Percentiles rank a stretch among this genome's conserved stretches.
Evolutionary conservation across 73 alveolate genomes (phyloP).

Genomic region (Blepharisma stoltei): DNA sequence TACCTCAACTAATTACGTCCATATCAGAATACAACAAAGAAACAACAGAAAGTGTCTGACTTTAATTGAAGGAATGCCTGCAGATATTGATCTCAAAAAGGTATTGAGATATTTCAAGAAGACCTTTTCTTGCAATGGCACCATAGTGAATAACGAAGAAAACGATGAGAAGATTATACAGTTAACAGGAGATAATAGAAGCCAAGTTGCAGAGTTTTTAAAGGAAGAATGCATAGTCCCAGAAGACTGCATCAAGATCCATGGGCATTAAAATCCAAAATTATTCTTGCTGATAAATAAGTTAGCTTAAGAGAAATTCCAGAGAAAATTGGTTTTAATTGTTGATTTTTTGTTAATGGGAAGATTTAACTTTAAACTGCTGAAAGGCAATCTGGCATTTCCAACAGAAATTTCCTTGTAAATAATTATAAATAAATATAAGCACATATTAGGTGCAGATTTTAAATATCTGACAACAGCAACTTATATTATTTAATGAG

Average conservation of each 20-base stretch:
- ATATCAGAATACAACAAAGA: slow-evolving; percentile 43
- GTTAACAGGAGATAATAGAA: slow-evolving; percentile 29
- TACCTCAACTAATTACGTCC: slow-evolving; percentile 18
- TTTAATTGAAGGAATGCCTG: slow-evolving; percentile 59
- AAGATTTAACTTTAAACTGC: no score
- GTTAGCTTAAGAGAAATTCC: no score
- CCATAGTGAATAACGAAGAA: slow-evolving; percentile 23
- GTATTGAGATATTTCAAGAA: slow-evolving; percentile 46
- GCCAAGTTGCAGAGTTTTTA: slow-evolving; percentile 24
- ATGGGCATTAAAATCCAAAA: neutral
- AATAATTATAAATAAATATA: no score
- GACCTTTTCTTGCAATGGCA: slow-evolving; percentile 29
- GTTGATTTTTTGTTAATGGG: no score
- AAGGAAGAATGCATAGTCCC: slow-evolving; percentile 27
- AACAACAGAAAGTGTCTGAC: slow-evolving; percentile 55
- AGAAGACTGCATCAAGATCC: slow-evolving; percentile 22
- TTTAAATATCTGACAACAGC: no score
- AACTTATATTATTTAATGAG: no score
- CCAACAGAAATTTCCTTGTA: no score
- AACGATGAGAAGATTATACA: slow-evolving; percentile 25
- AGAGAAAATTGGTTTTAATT: no score
- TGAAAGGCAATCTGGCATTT: no score
- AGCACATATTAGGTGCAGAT: no score
- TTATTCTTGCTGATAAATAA: no score
- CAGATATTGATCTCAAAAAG: slow-evolving; percentile 57